Percentiles rank a stretch among this genome's conserved stretches.
Conservation (phyloP, 106 monocot genomes). For the Gastrodia elata region DNA sequence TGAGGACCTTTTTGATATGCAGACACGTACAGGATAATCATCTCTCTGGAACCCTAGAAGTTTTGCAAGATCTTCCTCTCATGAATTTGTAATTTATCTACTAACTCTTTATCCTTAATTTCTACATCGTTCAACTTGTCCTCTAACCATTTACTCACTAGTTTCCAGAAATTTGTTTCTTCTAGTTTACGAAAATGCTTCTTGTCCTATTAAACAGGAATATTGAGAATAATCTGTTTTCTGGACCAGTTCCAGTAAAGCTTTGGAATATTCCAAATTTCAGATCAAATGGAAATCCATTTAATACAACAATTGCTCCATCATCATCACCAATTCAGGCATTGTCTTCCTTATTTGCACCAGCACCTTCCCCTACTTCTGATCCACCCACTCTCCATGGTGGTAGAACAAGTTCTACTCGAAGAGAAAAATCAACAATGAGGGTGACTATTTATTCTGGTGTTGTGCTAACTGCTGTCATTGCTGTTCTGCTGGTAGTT, state of each 20-base stretch:
- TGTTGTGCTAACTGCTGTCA: constrained; percentile 23
- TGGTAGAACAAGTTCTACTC: constrained; percentile 12
- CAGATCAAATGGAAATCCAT: constrained; percentile 86
- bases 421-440: constrained; percentile 12
- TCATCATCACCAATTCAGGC: constrained; percentile 13
- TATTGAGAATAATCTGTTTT: constrained; percentile 86
- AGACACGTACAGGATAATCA: constrained; percentile 82
- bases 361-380: constrained; percentile 13
- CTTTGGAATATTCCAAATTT: constrained; percentile 74
- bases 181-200: neutral
- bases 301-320: constrained; percentile 60
- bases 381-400: constrained; percentile 13
- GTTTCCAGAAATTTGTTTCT: neutral
- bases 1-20: constrained; percentile 11
- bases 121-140: neutral
- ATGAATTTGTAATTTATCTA: constrained; percentile 49
- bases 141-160: neutral
- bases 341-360: constrained; percentile 5
- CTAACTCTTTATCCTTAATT: neutral
- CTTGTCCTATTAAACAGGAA: constrained; percentile 48
- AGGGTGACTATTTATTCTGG: constrained; percentile 29
- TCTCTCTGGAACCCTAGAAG: constrained; percentile 64
- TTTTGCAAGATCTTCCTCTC: constrained; percentile 82
- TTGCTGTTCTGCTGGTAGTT: constrained; percentile 11
- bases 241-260: constrained; percentile 77